Conservation (phyloP, 2,329 filamentous ascomycete species). For the Orbilia quercus region DNA sequence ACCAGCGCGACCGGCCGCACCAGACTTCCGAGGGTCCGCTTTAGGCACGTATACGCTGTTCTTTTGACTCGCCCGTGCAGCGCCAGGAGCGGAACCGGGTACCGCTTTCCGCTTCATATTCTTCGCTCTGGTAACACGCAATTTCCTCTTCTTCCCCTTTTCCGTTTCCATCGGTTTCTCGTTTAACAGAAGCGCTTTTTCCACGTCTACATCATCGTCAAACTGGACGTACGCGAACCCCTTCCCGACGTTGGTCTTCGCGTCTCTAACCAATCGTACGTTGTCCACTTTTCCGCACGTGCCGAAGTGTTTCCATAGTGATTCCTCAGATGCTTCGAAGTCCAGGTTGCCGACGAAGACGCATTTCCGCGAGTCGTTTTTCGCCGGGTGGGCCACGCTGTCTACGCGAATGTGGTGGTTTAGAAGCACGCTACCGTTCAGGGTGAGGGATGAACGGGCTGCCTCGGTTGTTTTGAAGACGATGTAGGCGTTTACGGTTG, state of each 20-base stretch:
- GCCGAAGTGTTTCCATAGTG: conserved; percentile 83
- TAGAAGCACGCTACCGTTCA: conserved; percentile 87
- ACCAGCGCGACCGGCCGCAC: conserved; percentile 76
- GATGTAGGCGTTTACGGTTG: conserved; percentile 92
- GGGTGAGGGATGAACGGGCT: conserved; percentile 78
- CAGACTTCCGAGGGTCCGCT: conserved; percentile 75
- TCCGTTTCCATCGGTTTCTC: conserved; percentile 78
- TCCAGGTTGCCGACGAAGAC: conserved; percentile 96
- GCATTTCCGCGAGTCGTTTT: conserved; percentile 85
- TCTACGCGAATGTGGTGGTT: conserved; percentile 91
- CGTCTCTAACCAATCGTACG: conserved; percentile 89
- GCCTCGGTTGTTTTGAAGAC: conserved; percentile 82
- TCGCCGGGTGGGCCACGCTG: conserved; percentile 85
- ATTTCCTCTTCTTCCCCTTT: conserved; percentile 67
- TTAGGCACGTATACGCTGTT: conserved; percentile 73
- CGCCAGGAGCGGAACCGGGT: conserved; percentile 57
- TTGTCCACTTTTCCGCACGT: conserved; percentile 87
- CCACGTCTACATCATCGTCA: conserved; percentile 85
- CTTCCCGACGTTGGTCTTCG: conserved; percentile 91
- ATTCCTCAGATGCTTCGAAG: conserved; percentile 97
- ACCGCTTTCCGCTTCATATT: conserved; percentile 69
- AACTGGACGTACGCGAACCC: conserved; percentile 99
- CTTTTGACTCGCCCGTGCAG: conserved; percentile 36
- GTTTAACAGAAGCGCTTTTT: conserved; percentile 86
- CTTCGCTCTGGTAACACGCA: conserved; percentile 88